Evolutionary conservation across 805 yeast genomes (phyloP), one percentile per base, ranked within the genome.

Genomic region (Blastobotrys robertii): DNA sequence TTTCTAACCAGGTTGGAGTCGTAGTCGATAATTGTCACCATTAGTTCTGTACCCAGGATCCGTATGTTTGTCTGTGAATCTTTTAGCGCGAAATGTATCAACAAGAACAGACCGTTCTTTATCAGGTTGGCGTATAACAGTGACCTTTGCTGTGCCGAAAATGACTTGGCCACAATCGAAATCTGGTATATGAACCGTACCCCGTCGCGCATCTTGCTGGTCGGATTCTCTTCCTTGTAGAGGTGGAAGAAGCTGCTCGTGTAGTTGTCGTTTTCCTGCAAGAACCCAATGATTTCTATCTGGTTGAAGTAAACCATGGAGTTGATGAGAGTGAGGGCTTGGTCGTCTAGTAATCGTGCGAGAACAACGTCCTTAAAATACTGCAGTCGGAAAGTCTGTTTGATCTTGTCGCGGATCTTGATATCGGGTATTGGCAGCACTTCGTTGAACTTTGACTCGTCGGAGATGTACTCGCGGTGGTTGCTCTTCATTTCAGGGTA

Each of bases 281-380:
- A 62, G 51, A 67, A 78, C 34, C 71, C 71, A 25, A 85, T 69
- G 14, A 86, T 73, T 38, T 77, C 79, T 22, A 77, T 74, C 52
- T 85, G 90, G 54, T 83, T 79, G 50, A 70, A 61, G 53, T 76
- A 79, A 4, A 85, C 80, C 64, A 82, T 64, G 1, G 83, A 76
- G 12, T 80, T 67, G 31, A 92, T 69, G 45, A 82, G 65, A 48
- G 74, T 75, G 55, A 79, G 77, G 3, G 87, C 74, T 36, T 79
- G 75, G 57, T 90, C 97, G 58, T 90, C 97, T 38, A 90, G 59
- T 34, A 81, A 65, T 41, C 95, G 68, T 3, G 92, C 88, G 22
- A 90, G 63, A 1, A 84, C 94, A 13, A 85, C 94, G 59, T 90
- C 96, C 58, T 83, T 83, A 39, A 92, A 65, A 58, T 84, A 85